Base-by-base conservation (phyloP, 352 stramenopile species). In the Pythium sukuiense region DNA sequence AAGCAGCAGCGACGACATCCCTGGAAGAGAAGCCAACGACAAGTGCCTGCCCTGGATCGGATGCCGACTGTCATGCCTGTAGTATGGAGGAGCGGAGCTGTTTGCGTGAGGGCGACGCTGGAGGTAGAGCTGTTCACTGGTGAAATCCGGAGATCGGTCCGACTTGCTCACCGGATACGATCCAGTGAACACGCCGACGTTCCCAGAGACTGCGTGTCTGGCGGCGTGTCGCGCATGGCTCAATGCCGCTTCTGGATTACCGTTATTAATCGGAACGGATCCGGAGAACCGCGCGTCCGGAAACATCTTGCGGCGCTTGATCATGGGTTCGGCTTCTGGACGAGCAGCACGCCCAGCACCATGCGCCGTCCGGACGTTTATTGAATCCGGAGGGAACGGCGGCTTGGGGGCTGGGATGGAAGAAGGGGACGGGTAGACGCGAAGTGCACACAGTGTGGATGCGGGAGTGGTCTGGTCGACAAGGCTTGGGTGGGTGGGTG, bases 1-100 rank as follows among this genome's bases (percentile, higher is more conserved):
- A 8, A 54, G 61, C 12, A 68, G 43, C 7, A 68, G 30, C 32
- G 61, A 57, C n/a, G 61, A 68, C 8, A 68, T 24, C 9, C 61
- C 61, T 0, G 61, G 61, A 2, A 68, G 33, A 24, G 52, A 61
- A 27, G 61, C n/a, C 29, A 49, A 32, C 18, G 49, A 24, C 16
- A 33, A 37, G 13, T 39, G 48, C 12, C 29, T 35, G 14, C 49
- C 26, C 6, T 39, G 27, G 12, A 56, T 20, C 6, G 20, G n/a
- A 4, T 24, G 26, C 3, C 30, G 49, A 20, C 3, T 18, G 6
- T 18, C 49, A 56, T 56, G n/a, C 14, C 45, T 27, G 45, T 9
- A 53, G 24, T 9, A 39, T 18, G 49, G 8, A 8, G 20, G 6
- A 5, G 18, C 43, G 43, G 29, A 50, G 43, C 43, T 24, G 43